phyloP scores from a whole-genome alignment of 305 asterid species.

The Fraxinus sp. region DNA sequence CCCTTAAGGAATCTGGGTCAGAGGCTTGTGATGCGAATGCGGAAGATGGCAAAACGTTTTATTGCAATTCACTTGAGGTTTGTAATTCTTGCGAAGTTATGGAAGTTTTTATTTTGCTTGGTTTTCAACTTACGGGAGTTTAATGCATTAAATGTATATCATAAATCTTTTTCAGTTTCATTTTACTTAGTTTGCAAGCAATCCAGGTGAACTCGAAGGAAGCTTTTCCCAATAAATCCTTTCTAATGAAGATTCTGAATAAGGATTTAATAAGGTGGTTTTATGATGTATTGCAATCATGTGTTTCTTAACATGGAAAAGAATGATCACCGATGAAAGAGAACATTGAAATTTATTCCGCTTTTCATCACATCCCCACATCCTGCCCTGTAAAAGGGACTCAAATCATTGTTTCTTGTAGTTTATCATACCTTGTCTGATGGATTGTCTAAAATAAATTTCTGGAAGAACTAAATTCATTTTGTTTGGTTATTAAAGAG shows the following conservation, averaged over 20 bases:
- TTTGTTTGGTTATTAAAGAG: neutral
- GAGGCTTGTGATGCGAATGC: conserved; percentile 27
- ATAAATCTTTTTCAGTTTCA: neutral
- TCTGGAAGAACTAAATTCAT: neutral
- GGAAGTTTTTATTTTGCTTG: neutral
- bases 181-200: neutral
- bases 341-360: neutral
- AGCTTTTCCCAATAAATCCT: neutral
- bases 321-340: neutral
- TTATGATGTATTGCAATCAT: neutral
- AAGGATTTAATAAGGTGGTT: neutral
- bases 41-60: conserved; percentile 23
- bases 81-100: neutral
- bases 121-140: neutral
- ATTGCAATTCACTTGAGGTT: conserved; percentile 31
- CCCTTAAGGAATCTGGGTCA: conserved; percentile 27
- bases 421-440: neutral
- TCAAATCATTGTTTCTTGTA: neutral
- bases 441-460: neutral
- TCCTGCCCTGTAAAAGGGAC: neutral
- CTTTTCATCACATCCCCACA: neutral
- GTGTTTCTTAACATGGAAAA: neutral
- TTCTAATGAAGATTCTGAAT: neutral
- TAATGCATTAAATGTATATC: neutral
- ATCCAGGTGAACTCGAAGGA: neutral